phyloP scores from a whole-genome alignment of 495 filamentous ascomycete genomes.

The Penicillium atrosanguineum region DNA sequence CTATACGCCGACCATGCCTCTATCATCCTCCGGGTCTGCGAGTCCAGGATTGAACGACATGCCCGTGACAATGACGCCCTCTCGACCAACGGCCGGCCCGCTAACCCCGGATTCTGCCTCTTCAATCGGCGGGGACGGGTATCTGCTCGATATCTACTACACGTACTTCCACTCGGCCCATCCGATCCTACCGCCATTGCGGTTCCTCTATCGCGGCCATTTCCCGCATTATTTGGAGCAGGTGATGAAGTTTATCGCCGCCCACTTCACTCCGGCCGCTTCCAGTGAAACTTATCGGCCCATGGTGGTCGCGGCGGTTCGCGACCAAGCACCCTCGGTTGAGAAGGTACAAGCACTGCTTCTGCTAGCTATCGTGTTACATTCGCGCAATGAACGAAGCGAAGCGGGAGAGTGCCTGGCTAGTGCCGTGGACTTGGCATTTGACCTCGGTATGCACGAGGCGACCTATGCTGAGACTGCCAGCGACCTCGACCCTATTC shows the following conservation, averaged over 20 bases:
- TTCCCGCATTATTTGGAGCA: conserved; percentile 42
- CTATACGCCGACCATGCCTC: conserved; percentile 26
- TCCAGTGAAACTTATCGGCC: conserved; percentile 42
- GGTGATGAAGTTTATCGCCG: conserved; percentile 47
- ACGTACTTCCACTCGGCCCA: conserved; percentile 46
- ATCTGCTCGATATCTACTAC: conserved; percentile 47
- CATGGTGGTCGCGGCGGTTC: conserved; percentile 32
- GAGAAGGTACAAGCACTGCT: conserved; percentile 72
- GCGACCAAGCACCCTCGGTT: conserved; percentile 31
- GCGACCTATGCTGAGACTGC: conserved; percentile 45
- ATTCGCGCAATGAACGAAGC: conserved; percentile 67
- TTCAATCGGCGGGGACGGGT: conserved; percentile 35
- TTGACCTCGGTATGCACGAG: conserved; percentile 74
- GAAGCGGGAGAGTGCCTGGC: conserved; percentile 64
- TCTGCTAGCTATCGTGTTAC: conserved; percentile 72
- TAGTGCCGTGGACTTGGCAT: conserved; percentile 64
- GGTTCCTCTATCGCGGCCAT: conserved; percentile 25
- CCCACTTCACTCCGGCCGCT: conserved; percentile 43
- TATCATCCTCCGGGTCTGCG: conserved; percentile 22
- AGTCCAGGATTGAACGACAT: conserved; percentile 28
- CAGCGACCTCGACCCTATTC: conserved; percentile 49
- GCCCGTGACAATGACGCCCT: conserved; percentile 15
- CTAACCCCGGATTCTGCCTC: conserved; percentile 44
- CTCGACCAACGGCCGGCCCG: conserved; percentile 24
- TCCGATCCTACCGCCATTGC: conserved; percentile 41